Evolutionary conservation across 495 filamentous ascomycete species (phyloP).

Genomic region (Penicillium ochrochloron): DNA sequence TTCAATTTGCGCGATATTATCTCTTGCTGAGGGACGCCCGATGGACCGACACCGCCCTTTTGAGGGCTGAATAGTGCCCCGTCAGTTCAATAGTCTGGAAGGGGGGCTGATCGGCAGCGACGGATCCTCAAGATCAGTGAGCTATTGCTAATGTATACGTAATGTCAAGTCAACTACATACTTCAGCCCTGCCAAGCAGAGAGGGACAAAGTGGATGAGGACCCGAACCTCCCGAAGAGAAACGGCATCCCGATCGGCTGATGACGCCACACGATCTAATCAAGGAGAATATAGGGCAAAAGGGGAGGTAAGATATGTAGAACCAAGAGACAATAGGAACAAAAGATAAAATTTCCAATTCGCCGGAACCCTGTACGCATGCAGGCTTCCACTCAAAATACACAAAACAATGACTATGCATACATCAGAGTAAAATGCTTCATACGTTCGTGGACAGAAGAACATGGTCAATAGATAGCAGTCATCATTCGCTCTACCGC

Average conservation of each 20-base stretch:
- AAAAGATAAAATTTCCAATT: slow-evolving; percentile 17
- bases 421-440: slow-evolving; percentile 44
- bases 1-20: slow-evolving; percentile 7
- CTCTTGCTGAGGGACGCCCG: neutral
- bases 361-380: slow-evolving; percentile 18
- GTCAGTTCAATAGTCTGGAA: neutral
- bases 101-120: neutral
- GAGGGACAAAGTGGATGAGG: neutral
- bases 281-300: too few relatives aligned
- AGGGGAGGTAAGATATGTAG: neutral
- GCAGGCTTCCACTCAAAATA: slow-evolving; percentile 29
- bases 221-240: slow-evolving; percentile 12
- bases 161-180: slow-evolving; percentile 8
- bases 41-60: neutral
- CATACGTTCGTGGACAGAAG: slow-evolving; percentile 41
- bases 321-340: neutral
- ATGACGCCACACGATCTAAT: slow-evolving; percentile 1
- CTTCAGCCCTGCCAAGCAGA: slow-evolving; percentile 19
- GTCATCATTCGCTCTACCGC: slow-evolving; percentile 26
- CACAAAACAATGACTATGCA: slow-evolving; percentile 37
- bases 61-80: neutral
- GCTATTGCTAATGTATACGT: neutral
- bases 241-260: slow-evolving; percentile 22
- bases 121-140: neutral
- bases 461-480: slow-evolving; percentile 30